Percentiles rank a stretch among this genome's conserved stretches.
phyloP scores from a whole-genome alignment of 192 early-diverging fungal genomes.

The Coemansia sp. region DNA sequence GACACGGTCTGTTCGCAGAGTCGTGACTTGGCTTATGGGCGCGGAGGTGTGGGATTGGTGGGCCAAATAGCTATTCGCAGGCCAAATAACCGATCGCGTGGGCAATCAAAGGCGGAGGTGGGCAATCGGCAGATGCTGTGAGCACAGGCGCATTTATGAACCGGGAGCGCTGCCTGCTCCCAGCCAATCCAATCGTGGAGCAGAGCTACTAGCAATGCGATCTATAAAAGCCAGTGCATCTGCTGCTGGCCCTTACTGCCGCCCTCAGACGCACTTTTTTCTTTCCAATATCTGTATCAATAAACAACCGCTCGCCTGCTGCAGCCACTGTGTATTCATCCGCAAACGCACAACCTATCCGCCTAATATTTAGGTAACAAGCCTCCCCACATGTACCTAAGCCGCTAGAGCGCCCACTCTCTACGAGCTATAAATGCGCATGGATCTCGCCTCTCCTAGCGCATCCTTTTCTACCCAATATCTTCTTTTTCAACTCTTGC shows the following conservation, averaged over 20 bases:
- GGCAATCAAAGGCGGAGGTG: slow-evolving; percentile 5
- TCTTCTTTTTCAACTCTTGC: neutral
- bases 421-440: neutral
- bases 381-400: neutral
- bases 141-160: neutral
- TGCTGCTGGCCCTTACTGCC: neutral
- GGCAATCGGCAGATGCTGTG: slow-evolving; percentile 6
- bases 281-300: slow-evolving; percentile 6
- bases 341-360: neutral
- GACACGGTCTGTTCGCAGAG: neutral
- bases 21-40: slow-evolving; percentile 3
- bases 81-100: neutral
- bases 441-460: neutral
- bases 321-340: slow-evolving; percentile 8
- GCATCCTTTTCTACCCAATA: neutral
- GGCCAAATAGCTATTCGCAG: neutral
- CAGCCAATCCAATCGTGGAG: neutral
- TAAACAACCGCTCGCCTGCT: slow-evolving; percentile 4
- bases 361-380: slow-evolving; percentile 1
- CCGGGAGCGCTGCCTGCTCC: neutral
- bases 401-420: neutral
- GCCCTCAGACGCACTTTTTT: slow-evolving; percentile 1
- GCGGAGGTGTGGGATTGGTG: neutral
- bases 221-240: slow-evolving; percentile 3
- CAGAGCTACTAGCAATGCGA: neutral